Base-by-base conservation (phyloP, 176 grass and related monocot species). In the Triticum dicoccoides region DNA sequence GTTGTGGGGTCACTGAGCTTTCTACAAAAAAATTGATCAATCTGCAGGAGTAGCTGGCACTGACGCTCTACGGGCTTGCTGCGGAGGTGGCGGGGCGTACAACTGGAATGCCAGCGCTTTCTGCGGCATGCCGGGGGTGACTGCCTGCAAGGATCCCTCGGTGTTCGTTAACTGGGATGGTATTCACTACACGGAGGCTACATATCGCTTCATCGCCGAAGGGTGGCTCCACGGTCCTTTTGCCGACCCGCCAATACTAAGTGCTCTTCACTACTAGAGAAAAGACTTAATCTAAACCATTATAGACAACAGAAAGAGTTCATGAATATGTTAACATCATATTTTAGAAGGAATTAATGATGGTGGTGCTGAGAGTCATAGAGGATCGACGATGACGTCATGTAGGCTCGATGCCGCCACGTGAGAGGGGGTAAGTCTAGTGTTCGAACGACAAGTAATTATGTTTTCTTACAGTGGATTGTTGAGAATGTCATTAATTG, bases 141-240 rank as follows among this genome's bases (percentile, higher is more conserved):
- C 38, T 0, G 62, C 62, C 0, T 89, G 78, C 49, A 3, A 20
- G 21, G 4, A 77, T 0, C 83, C 83, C 0, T 34, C 78, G 2
- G 21, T 24, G 4, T 86, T 44, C 20, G 47, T 89, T 6, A 59
- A 0, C 34, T 89, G 77, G 77, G 83, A 89, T 4, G 88, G 88
- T 6, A 27, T 59, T 65, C 88, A 89, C 82, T 85, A 67, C 25
- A 89, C 87, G 4, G 82, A 89, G 69, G 69, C 69, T 37, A 14
- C 52, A 3, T 15, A 89, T 35, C 45, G 25, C 1, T 35, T 11
- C 77, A 35, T 89, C 4, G 45, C 69, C 49, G 11, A 61, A 21
- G 83, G 88, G 7, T 89, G 88, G 83, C 62, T 89, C 25, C 0
- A 69, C 0, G 69, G 88, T 6, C 83, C 83, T 18, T 75, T 81